Evolutionary conservation across 2,329 filamentous ascomycete genomes (phyloP), one percentile per base, ranked within the genome.

Genomic region (Nigrospora oryzae): DNA sequence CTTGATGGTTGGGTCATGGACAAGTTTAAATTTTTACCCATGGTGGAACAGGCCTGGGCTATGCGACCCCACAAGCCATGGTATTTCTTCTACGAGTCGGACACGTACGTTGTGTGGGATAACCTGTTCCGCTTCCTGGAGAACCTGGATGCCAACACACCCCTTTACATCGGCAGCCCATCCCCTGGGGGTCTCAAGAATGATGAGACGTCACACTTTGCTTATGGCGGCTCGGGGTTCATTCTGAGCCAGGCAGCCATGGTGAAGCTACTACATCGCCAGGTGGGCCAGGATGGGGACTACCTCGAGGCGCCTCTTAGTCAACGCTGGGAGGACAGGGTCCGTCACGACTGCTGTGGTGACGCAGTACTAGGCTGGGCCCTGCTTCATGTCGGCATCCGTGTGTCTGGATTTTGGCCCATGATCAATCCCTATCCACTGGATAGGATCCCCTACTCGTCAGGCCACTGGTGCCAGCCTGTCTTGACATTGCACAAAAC

Each of bases 11-110:
- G 75, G 75, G 66, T 60, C 23, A 63, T 78, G 38, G 75, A 79
- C 58, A 74, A 74, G 54, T 79, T 70, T 65, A 79, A 79, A 56
- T 78, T 78, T 49, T 54, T 79, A 28, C 73, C 75, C 36, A 74
- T 76, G 67, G 61, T 79, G 5, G 70, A 76, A 46, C 60, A 67
- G 28, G 69, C 73, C 1, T 75, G 73, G 60, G 58, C 63, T 30
- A 56, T 61, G 44, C 71, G 69, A 31, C 68, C 68, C 3, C 58
- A 66, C 15, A 68, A 69, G 38, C 63, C 72, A 33, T 78, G 75
- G 68, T 79, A 75, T 51, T 67, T 79, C 43, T 75, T 77, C 55
- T 69, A 75, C 39, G 75, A 79, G 51, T 72, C 73, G 3, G 75
- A 79, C 53, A 79, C 75, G 40, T 76, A 67, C 49, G 44, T 71